Conservation (phyloP, 441 rosid species). For the California macrophylla region DNA sequence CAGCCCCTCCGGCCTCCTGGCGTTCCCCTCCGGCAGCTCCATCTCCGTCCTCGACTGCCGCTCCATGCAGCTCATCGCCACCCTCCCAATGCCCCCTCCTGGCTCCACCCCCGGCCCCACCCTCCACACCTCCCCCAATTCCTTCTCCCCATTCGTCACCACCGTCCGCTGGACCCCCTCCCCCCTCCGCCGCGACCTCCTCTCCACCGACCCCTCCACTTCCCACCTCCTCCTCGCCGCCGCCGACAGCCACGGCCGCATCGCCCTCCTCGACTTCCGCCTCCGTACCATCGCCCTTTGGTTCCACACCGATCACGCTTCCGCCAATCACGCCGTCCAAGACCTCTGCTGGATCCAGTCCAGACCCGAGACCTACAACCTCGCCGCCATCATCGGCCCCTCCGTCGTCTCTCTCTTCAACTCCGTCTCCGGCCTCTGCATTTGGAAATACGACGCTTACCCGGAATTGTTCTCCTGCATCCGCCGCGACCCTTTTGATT, state of each 20-base stretch:
- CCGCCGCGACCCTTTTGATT: slow-evolving; percentile 82
- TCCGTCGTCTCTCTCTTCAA: slow-evolving; percentile 52
- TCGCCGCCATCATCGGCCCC: slow-evolving; percentile 67
- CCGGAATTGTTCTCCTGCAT: slow-evolving; percentile 67
- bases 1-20: slow-evolving; percentile 65
- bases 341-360: slow-evolving; percentile 78
- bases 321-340: slow-evolving; percentile 59
- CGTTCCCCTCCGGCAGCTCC: slow-evolving; percentile 77
- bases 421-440: slow-evolving; percentile 31
- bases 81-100: slow-evolving; percentile 64
- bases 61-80: slow-evolving; percentile 73
- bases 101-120: slow-evolving; percentile 19
- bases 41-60: slow-evolving; percentile 63
- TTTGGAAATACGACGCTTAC: slow-evolving; percentile 74
- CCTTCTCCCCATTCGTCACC: slow-evolving; percentile 70
- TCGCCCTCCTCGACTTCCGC: slow-evolving; percentile 68
- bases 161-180: slow-evolving; percentile 76
- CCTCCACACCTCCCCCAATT: slow-evolving; percentile 6
- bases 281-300: slow-evolving; percentile 52
- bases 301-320: slow-evolving; percentile 46
- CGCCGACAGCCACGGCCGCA: slow-evolving; percentile 82
- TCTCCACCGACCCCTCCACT: slow-evolving; percentile 65
- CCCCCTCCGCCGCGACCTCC: slow-evolving; percentile 61
- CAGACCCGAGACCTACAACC: slow-evolving; percentile 37
- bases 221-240: slow-evolving; percentile 78